Base-by-base conservation (phyloP, 257 asterid genomes). In the Lavandula angustifolia region DNA sequence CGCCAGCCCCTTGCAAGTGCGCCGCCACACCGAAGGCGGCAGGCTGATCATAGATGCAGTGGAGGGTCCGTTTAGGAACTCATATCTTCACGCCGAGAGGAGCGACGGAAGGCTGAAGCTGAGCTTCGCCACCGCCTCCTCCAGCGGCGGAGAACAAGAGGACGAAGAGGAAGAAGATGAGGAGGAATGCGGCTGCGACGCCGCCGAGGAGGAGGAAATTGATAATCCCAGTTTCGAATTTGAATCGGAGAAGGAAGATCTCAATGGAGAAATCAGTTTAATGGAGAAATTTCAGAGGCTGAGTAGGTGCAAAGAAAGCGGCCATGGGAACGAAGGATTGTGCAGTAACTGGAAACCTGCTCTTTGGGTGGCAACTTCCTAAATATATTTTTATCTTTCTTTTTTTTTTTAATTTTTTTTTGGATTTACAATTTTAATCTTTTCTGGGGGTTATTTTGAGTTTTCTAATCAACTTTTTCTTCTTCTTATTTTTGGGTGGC, bases 71-170 rank as follows among this genome's bases (percentile, higher is more conserved):
- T 59, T 75, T 9, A 66, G 76, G 59, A 79, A 68, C 14, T 42
- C 87, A 1, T 84, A 73, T 72, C 64, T 87, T 62, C 82, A 73
- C 68, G 95, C 86, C 29, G 94, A 89, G 75, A 60, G 97, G 62
- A 78, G 86, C 67, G 76, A 79, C 73, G 99, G 99, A 34, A 75
- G 96, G 51, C 95, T 94, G 4, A 77, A 79, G 78, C 77, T 92
- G 29, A 67, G 77, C 41, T 70, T 78, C 51, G 75, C 73, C 3
- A 48, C 35, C 43, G 27, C 64, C 49, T 5, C 67, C 71, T 17
- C 74, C 8, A 70, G 42, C 17, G 57, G 4, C 6, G 77, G 56
- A 1, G 76, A 55, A 3, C 10, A 64, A 6, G 54, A 49, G 1
- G 34, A 14, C 1, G 67, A 58, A 3, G 17, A 60, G 6, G 71